These are phyloP conservation scores for Purpureocillium lavendulum DNA, from an alignment of 2,329 filamentous ascomycete genomes.

Conservation along the genomic window DNA sequence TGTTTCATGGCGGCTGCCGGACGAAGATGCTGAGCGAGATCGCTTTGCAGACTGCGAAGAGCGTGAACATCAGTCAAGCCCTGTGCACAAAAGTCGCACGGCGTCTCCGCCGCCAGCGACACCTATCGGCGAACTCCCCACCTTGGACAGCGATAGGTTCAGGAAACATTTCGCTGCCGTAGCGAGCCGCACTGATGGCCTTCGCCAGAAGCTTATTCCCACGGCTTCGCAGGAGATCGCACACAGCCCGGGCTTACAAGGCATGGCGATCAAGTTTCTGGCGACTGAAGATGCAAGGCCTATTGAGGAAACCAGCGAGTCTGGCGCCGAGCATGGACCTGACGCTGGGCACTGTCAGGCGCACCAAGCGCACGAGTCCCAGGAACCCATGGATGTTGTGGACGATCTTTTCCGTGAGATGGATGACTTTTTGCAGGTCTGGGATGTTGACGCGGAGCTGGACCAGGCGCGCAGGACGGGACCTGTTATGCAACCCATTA, in stretches of 20 bases:
- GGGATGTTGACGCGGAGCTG: conserved; percentile 27
- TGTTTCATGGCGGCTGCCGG: conserved; percentile 29
- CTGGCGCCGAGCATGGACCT: neutral
- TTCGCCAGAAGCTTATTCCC: conserved; percentile 27
- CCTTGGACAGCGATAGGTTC: conserved; percentile 29
- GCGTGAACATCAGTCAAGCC: conserved; percentile 1
- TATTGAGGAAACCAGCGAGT: conserved; percentile 1
- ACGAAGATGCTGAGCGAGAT: conserved; percentile 11
- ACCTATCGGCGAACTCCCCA: conserved; percentile 23
- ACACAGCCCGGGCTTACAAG: conserved; percentile 14
- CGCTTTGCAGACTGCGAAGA: neutral
- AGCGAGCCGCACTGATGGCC: conserved; percentile 22
- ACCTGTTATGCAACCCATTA: conserved; percentile 3
- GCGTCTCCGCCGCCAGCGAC: conserved; percentile 36
- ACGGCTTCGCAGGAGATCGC: conserved; percentile 28
- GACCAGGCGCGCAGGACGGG: conserved; percentile 16
- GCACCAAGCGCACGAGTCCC: conserved; percentile 9
- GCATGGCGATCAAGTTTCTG: conserved; percentile 17
- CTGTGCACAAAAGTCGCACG: conserved; percentile 13
- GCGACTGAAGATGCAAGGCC: conserved; percentile 11
- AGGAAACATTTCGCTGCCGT: conserved; percentile 39
- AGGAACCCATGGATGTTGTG: conserved; percentile 25
- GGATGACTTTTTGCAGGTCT: conserved; percentile 23
- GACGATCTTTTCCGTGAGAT: conserved; percentile 28
- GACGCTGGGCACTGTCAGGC: conserved; percentile 1